phyloP scores from a whole-genome alignment of 768 basidiomycete species.

The Mycena vitilis region DNA sequence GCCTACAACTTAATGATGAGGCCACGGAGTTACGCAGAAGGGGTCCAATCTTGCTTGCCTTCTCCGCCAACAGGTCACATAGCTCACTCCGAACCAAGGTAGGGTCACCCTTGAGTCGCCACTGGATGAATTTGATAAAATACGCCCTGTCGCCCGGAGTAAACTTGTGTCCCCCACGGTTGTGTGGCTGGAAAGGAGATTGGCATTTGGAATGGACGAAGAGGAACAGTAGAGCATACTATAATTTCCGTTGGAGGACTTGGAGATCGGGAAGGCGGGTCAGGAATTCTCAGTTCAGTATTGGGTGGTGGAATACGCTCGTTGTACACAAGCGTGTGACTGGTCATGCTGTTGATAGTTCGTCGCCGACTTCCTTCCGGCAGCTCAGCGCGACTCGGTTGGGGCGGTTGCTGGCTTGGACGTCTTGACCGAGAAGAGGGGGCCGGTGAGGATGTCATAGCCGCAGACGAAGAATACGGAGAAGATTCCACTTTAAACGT shows the following conservation, averaged over 20 bases:
- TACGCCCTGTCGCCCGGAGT: slow-evolving; percentile 74
- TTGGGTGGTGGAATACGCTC: slow-evolving; percentile 69
- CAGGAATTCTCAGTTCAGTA: slow-evolving; percentile 67
- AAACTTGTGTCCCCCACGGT: slow-evolving; percentile 68
- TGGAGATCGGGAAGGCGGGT: slow-evolving; percentile 76
- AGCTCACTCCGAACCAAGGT: slow-evolving; percentile 64
- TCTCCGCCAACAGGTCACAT: slow-evolving; percentile 65
- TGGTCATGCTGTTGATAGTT: slow-evolving; percentile 73
- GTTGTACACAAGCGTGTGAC: slow-evolving; percentile 59
- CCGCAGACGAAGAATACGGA: slow-evolving; percentile 35
- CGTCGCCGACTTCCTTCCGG: slow-evolving; percentile 49
- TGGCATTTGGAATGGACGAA: neutral
- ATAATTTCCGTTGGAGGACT: slow-evolving; percentile 69
- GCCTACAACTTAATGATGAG: slow-evolving; percentile 52
- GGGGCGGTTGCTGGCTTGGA: slow-evolving; percentile 41
- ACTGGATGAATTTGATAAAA: slow-evolving; percentile 74
- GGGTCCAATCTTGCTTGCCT: slow-evolving; percentile 50
- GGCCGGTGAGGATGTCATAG: slow-evolving; percentile 41
- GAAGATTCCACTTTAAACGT: slow-evolving; percentile 38
- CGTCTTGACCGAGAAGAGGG: slow-evolving; percentile 40
- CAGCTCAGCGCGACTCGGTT: slow-evolving; percentile 36
- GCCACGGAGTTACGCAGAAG: slow-evolving; percentile 2
- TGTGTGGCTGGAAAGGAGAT: slow-evolving; percentile 39
- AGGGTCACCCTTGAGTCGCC: slow-evolving; percentile 68
- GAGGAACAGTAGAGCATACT: slow-evolving; percentile 14